Conservation (phyloP, 2,329 filamentous ascomycete genomes). For the Colletotrichum endophyticum region DNA sequence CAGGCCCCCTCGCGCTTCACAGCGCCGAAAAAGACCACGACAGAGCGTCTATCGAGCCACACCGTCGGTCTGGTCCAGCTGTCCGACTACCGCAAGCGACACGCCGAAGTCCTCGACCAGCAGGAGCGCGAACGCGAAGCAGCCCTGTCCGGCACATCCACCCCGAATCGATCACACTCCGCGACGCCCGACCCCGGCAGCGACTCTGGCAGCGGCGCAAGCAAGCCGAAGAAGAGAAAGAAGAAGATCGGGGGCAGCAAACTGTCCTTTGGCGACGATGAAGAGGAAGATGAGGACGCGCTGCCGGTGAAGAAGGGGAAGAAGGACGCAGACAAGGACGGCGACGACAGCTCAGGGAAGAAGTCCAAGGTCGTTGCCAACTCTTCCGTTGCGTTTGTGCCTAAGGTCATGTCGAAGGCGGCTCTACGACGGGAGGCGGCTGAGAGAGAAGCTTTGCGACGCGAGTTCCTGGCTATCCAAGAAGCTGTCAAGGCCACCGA, state of each 20-base stretch:
- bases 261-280: conserved; percentile 72
- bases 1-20: conserved; percentile 67
- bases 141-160: conserved; percentile 49
- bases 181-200: conserved; percentile 50
- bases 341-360: conserved; percentile 26
- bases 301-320: conserved; percentile 6
- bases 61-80: conserved; percentile 92
- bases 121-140: conserved; percentile 82
- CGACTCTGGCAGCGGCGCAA: conserved; percentile 31
- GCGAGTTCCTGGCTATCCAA: conserved; percentile 84
- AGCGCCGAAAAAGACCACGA: conserved; percentile 75
- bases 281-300: conserved; percentile 53
- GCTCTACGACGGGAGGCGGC: conserved; percentile 80
- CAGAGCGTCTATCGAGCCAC: conserved; percentile 82
- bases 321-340: conserved; percentile 24
- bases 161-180: conserved; percentile 54
- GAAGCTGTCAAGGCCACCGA: conserved; percentile 88
- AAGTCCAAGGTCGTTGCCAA: conserved; percentile 66
- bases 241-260: conserved; percentile 48
- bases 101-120: conserved; percentile 90
- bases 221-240: conserved; percentile 50
- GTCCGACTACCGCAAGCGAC: conserved; percentile 93
- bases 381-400: conserved; percentile 64
- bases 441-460: conserved; percentile 77
- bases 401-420: conserved; percentile 74